Evolutionary conservation across 2,329 filamentous ascomycete species (phyloP).

Genomic region (Tolypocladium inflatum): DNA sequence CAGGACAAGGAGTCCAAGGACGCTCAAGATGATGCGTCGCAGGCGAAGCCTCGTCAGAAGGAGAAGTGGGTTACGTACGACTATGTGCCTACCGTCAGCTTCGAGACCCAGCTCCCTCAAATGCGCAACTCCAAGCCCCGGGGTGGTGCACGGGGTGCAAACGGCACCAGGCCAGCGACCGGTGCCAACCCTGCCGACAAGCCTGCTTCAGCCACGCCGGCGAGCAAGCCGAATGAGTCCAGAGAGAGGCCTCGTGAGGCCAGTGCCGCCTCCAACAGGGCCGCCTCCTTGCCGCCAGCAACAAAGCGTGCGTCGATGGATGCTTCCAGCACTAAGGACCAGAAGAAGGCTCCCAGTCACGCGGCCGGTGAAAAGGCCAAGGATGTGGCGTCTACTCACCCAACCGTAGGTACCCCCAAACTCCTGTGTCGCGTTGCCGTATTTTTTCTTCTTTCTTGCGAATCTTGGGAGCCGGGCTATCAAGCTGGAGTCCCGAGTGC

Average conservation of each 20-base stretch:
- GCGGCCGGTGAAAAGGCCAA: conserved; percentile 30
- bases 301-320: conserved; percentile 38
- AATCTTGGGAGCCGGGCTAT: background rate
- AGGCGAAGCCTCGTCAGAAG: conserved; percentile 52
- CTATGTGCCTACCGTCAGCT: conserved; percentile 76
- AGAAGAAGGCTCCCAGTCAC: conserved; percentile 32
- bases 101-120: conserved; percentile 68
- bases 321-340: conserved; percentile 27
- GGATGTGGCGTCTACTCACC: conserved; percentile 20
- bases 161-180: conserved; percentile 26
- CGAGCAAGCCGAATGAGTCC: conserved; percentile 22
- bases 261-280: conserved; percentile 21
- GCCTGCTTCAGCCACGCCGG: conserved; percentile 14
- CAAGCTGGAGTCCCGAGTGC: background rate
- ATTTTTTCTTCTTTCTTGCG: background rate
- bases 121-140: conserved; percentile 40
- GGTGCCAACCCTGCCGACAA: conserved; percentile 27
- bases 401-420: conserved; percentile 28
- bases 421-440: conserved; percentile 1
- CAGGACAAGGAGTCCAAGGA: conserved; percentile 57
- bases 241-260: conserved; percentile 27
- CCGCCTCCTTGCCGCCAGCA: conserved; percentile 23
- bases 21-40: conserved; percentile 36
- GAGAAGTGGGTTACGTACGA: conserved; percentile 78
- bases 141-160: conserved; percentile 35